These are phyloP conservation scores for Lithocarpus polystachyus DNA, from an alignment of 306 rosid genomes.

Conservation along the genomic window DNA sequence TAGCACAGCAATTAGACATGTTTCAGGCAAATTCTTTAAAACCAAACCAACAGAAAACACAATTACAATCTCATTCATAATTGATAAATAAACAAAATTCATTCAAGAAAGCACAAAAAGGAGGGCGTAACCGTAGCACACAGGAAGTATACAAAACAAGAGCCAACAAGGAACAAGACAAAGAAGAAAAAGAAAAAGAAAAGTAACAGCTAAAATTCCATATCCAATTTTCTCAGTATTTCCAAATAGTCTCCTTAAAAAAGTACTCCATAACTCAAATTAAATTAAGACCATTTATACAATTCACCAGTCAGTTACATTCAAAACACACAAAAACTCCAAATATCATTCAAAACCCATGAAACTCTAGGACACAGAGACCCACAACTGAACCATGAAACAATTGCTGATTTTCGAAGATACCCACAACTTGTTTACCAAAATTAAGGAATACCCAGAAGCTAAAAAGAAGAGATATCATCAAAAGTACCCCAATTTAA, in stretches of 20 bases:
- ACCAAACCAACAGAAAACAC: conserved; percentile 19
- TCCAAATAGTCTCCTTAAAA: conserved; percentile 6
- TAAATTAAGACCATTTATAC: conserved; percentile 11
- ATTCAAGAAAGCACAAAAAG: too few species aligned
- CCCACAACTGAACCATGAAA: conserved; percentile 5
- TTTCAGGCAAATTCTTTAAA: conserved; percentile 6
- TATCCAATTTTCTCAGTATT: conserved; percentile 19
- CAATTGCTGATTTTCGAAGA: not conserved
- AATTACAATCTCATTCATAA: not conserved
- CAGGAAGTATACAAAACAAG: too few species aligned
- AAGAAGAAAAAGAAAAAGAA: too few species aligned
- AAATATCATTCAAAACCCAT: conserved; percentile 11
- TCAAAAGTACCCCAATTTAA: conserved; percentile 31
- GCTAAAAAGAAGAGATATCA: not conserved
- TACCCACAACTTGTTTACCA: conserved; percentile 23
- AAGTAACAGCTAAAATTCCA: too few species aligned
- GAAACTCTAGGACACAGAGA: conserved; percentile 8
- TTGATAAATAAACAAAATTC: too few species aligned
- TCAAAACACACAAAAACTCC: conserved; percentile 6
- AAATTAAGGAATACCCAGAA: conserved; percentile 14
- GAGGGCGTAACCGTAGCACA: too few species aligned
- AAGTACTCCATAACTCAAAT: conserved; percentile 18
- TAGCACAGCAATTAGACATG: conserved; percentile 11
- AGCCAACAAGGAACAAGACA: too few species aligned
- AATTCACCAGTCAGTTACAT: conserved; percentile 25